These are phyloP conservation scores for Tricholoma sp. DNA, from an alignment of 768 basidiomycete species.

Conservation along the genomic window DNA sequence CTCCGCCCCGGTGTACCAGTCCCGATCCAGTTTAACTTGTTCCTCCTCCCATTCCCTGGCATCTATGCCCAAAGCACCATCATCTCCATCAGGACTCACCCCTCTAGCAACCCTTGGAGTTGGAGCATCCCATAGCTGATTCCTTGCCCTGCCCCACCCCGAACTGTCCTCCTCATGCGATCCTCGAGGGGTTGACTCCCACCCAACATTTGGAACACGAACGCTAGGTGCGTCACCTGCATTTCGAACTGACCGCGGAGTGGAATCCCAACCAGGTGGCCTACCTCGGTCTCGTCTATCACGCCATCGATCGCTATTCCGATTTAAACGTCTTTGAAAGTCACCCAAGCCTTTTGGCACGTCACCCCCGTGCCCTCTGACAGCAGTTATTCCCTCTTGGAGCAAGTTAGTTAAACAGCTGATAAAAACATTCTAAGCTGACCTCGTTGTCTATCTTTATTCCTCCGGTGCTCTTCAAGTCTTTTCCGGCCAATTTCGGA, in stretches of 20 bases:
- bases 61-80: conserved; percentile 60
- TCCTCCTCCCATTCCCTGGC: conserved; percentile 97
- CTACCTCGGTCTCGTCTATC: conserved; percentile 33
- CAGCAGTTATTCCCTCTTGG: conserved; percentile 68
- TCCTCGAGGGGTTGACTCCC: conserved; percentile 87
- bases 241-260: conserved; percentile 55
- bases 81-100: conserved; percentile 66
- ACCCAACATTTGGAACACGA: conserved; percentile 86
- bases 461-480: conserved; percentile 74
- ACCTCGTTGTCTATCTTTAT: conserved; percentile 70
- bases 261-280: conserved; percentile 48
- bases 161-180: conserved; percentile 47
- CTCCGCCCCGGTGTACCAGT: conserved; percentile 95
- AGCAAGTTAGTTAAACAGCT: conserved; percentile 1
- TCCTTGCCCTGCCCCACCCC: conserved; percentile 59
- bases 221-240: conserved; percentile 71
- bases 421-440: conserved; percentile 4
- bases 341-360: conserved; percentile 82
- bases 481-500: conserved; percentile 66
- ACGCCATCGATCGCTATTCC: conserved; percentile 51
- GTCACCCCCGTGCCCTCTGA: conserved; percentile 49
- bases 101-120: conserved; percentile 68
- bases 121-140: conserved; percentile 75
- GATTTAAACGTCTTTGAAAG: conserved; percentile 89
- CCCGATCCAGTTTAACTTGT: conserved; percentile 84